These are phyloP conservation scores for Fusarium marasasianum DNA, from an alignment of 2,329 filamentous ascomycete genomes.

Conservation along the genomic window DNA sequence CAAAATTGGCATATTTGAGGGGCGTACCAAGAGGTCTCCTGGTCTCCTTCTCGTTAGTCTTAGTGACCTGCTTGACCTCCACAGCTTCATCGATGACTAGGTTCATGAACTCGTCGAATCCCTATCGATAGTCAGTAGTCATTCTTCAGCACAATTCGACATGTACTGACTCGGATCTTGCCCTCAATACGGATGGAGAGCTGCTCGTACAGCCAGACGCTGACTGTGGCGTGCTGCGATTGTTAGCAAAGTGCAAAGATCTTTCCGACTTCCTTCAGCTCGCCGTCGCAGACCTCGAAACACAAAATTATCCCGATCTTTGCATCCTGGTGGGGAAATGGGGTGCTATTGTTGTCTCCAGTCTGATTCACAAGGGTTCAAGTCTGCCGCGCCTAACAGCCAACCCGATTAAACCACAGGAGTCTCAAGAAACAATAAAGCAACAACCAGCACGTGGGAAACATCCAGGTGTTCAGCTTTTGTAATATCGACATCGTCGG, in stretches of 20 bases:
- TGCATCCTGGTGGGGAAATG: neutral
- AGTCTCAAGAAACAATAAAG: neutral
- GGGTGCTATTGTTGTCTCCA: neutral
- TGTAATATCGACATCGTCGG: neutral
- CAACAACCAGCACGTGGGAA: neutral
- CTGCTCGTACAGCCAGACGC: conserved; percentile 98
- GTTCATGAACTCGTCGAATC: conserved; percentile 99
- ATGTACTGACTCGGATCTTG: conserved; percentile 82
- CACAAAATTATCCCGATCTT: neutral
- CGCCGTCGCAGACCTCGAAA: neutral
- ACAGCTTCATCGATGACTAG: conserved; percentile 94
- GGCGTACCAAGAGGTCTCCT: conserved; percentile 79
- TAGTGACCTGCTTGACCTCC: conserved; percentile 86
- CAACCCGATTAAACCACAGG: neutral
- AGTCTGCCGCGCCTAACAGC: neutral
- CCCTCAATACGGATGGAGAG: conserved; percentile 93
- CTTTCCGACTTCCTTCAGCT: neutral
- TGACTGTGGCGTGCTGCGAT: conserved; percentile 78
- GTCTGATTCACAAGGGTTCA: neutral
- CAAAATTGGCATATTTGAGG: neutral
- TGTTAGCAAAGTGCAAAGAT: conserved; percentile 31
- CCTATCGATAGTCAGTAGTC: conserved; percentile 60
- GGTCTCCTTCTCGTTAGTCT: conserved; percentile 78
- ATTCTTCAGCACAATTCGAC: neutral
- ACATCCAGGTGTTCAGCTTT: neutral